These are phyloP conservation scores for Pulveroboletus sp. DNA, from an alignment of 768 basidiomycete species.

Conservation along the genomic window DNA sequence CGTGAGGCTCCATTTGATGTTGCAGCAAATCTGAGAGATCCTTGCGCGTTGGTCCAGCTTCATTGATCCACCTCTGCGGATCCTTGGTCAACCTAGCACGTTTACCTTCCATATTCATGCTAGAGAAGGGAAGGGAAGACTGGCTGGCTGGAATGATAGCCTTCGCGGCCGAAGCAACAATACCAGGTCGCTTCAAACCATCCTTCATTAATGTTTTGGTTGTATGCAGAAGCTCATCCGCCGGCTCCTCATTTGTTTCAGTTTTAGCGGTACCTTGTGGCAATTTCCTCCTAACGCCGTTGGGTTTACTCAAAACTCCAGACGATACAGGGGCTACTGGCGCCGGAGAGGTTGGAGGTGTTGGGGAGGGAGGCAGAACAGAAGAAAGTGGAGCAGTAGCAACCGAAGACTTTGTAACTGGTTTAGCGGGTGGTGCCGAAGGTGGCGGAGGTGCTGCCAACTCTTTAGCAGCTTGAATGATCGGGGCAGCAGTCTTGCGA, in stretches of 20 bases:
- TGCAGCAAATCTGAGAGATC: slow-evolving; percentile 85
- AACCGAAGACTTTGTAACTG: slow-evolving; percentile 23
- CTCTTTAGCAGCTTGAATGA: slow-evolving; percentile 80
- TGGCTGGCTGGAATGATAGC: slow-evolving; percentile 31
- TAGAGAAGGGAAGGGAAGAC: slow-evolving; percentile 33
- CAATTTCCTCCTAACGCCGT: slow-evolving; percentile 68
- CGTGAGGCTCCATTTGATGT: slow-evolving; percentile 86
- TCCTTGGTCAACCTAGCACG: slow-evolving; percentile 71
- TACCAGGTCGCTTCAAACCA: slow-evolving; percentile 45
- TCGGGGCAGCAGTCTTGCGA: slow-evolving; percentile 72
- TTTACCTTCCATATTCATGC: slow-evolving; percentile 43
- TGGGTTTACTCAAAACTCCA: slow-evolving; percentile 40
- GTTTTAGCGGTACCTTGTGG: slow-evolving; percentile 55
- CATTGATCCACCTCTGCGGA: slow-evolving; percentile 77
- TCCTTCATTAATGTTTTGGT: slow-evolving; percentile 35
- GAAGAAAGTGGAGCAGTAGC: slow-evolving; percentile 18
- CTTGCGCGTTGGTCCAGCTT: slow-evolving; percentile 75
- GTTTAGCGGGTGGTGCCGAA: slow-evolving; percentile 28
- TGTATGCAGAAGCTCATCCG: slow-evolving; percentile 32
- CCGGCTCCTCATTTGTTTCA: slow-evolving; percentile 39
- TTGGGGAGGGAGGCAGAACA: slow-evolving; percentile 26
- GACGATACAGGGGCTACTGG: slow-evolving; percentile 32
- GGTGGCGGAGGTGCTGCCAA: slow-evolving; percentile 33
- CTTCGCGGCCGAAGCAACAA: slow-evolving; percentile 30
- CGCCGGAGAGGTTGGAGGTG: slow-evolving; percentile 46